Base-by-base conservation (phyloP, 345 rosid species). In the Leavenworthia alabamica region DNA sequence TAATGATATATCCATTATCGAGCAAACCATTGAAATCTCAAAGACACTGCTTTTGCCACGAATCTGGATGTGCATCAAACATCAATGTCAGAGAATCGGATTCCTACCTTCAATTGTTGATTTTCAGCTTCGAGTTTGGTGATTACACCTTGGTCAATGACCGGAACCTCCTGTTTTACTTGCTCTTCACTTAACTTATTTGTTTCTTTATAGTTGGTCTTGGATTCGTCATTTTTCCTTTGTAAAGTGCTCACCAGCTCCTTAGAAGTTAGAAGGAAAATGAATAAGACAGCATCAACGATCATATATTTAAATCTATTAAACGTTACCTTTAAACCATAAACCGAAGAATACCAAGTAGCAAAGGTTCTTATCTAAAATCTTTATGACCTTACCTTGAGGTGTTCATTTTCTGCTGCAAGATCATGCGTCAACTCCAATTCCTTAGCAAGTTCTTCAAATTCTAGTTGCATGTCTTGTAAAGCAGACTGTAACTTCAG, bases 71-170 rank as follows among this genome's bases (percentile, higher is more conserved):
- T 56, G 9, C 32, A 7, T 64, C 28, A 32, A 17, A 39, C 32
- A 42, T 7, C 47, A 35, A 57, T 49, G 33, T 32, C 62, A 56
- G 26, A 23, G 19, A 48, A 45, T 49, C n/a, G n/a, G n/a, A n/a
- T n/a, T n/a, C 35, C 48, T 59, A 82, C 98, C 95, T 86, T 89
- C 62, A 92, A 77, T 64, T 85, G 73, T 73, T 85, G 81, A 83
- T 82, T 92, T 83, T 92, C 98, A 36, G 79, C 71, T 19, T 74
- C 73, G 12, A 92, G 90, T 70, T 83, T 82, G 54, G 80, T 76
- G 74, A 79, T 70, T 66, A 65, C 58, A 42, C 66, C 93, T 56
- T 77, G 62, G 68, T 86, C 85, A 64, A 76, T 64, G 67, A 80
- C 77, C 1, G 86, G 78, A 66, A 83, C 81, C 55, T 83, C 83